Evolutionary conservation across 345 rosid species (phyloP).

Genomic region (Salix dunnii): DNA sequence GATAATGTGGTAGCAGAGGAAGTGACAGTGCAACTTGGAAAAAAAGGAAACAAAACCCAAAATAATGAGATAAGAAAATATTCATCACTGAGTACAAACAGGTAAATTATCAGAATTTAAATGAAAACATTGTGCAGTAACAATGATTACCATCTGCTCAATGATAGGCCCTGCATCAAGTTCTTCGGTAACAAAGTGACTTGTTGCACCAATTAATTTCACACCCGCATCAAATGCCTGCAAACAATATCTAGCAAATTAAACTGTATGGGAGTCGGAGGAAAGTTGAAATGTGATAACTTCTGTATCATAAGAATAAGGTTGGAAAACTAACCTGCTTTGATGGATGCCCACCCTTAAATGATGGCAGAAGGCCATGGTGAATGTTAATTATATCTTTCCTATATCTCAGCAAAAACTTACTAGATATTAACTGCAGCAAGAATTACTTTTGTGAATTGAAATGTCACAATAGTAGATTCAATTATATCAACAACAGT

Average conservation of each 20-base stretch:
- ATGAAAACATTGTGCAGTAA: not conserved
- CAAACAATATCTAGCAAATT: constrained; percentile 38
- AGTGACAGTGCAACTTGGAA: not conserved
- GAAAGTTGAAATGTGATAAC: constrained; percentile 3
- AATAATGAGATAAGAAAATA: not conserved
- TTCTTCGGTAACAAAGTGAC: constrained; percentile 91
- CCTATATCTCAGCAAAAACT: constrained; percentile 66
- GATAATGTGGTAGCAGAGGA: not conserved
- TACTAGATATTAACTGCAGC: constrained; percentile 64
- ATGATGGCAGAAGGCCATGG: constrained; percentile 97
- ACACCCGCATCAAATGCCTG: constrained; percentile 99
- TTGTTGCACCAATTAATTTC: constrained; percentile 91
- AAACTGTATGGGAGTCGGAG: constrained; percentile 17
- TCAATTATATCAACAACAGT: not conserved
- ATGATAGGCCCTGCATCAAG: constrained; percentile 96
- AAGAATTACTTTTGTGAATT: constrained; percentile 3
- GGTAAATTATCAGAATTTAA: not conserved
- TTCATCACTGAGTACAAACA: not conserved
- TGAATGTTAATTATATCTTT: constrained; percentile 95
- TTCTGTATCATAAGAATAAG: constrained; percentile 13
- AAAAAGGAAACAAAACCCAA: not conserved
- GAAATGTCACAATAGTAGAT: not conserved
- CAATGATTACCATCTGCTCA: constrained; percentile 75
- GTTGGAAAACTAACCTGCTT: constrained; percentile 57
- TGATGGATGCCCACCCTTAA: constrained; percentile 79